Percentiles rank a stretch among this genome's conserved stretches.
These are phyloP conservation scores for Panicum miliaceum DNA, from an alignment of 176 grass and related monocot species.

Conservation along the genomic window DNA sequence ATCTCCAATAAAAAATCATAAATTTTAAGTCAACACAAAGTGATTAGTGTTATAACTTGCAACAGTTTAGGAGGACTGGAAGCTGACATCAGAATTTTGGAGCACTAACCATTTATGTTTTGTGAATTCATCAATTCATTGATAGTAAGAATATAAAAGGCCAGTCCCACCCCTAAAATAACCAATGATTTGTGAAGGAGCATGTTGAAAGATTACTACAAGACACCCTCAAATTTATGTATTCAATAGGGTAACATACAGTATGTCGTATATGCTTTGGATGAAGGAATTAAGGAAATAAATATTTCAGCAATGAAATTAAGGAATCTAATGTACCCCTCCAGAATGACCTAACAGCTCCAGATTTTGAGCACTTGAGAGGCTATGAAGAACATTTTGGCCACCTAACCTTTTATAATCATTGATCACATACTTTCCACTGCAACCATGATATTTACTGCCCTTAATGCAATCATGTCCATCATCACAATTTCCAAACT, in stretches of 20 bases:
- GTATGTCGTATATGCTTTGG: background rate
- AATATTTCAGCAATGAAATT: background rate
- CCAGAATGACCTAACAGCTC: conserved; percentile 29
- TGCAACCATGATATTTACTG: conserved; percentile 18
- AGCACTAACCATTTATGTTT: background rate
- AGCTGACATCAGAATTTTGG: background rate
- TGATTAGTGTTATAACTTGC: background rate
- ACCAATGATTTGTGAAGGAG: background rate
- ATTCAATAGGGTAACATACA: background rate
- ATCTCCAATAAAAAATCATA: background rate
- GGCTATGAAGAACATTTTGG: conserved; percentile 19
- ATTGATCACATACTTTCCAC: background rate
- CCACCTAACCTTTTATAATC: conserved; percentile 11
- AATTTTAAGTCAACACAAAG: background rate
- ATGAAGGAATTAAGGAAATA: background rate
- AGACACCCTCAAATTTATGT: background rate
- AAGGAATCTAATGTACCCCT: conserved; percentile 2
- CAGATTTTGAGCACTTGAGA: conserved; percentile 23
- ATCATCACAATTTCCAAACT: background rate
- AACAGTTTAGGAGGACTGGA: background rate
- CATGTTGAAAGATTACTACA: conserved; percentile 7
- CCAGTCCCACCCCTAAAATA: background rate
- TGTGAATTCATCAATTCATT: background rate
- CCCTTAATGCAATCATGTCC: background rate
- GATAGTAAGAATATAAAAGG: background rate